Conservation (phyloP, 805 yeast species). For the Saccharomycopsis fibuligera region DNA sequence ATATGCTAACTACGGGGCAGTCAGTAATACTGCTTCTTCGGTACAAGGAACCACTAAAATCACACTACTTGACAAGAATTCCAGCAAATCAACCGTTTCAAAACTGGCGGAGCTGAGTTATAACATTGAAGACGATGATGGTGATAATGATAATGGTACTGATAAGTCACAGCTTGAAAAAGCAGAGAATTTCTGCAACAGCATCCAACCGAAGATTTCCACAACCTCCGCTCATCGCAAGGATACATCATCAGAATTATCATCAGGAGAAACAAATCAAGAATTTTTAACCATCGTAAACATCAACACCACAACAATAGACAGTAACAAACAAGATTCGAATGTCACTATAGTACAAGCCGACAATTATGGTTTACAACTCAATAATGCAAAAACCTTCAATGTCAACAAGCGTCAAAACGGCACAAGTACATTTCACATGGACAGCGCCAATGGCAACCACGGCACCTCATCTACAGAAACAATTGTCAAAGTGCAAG, state of each 20-base stretch:
- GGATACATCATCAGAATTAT: no score
- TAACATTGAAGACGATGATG: no score
- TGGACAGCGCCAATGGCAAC: slow-evolving; percentile 35
- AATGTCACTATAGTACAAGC: slow-evolving; percentile 28
- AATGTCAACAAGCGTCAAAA: slow-evolving; percentile 29
- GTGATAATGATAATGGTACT: no score
- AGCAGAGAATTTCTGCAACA: not conserved
- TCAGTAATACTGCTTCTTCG: not conserved
- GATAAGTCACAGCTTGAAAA: no score
- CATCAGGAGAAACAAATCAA: no score
- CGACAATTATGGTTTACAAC: slow-evolving; percentile 17
- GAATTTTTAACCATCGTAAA: no score
- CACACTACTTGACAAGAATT: not conserved
- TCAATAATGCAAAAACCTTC: slow-evolving; percentile 25
- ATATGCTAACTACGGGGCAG: slow-evolving; percentile 1
- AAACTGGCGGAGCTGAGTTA: not conserved
- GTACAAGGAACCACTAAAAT: not conserved
- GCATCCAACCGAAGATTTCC: not conserved
- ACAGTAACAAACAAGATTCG: no score
- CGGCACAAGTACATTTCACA: slow-evolving; percentile 35
- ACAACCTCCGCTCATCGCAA: no score
- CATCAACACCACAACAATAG: no score
- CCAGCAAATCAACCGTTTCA: not conserved
- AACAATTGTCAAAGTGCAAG: no score
- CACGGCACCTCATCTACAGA: no score